phyloP scores from a whole-genome alignment of 441 rosid species.

The Kokia cookei region DNA sequence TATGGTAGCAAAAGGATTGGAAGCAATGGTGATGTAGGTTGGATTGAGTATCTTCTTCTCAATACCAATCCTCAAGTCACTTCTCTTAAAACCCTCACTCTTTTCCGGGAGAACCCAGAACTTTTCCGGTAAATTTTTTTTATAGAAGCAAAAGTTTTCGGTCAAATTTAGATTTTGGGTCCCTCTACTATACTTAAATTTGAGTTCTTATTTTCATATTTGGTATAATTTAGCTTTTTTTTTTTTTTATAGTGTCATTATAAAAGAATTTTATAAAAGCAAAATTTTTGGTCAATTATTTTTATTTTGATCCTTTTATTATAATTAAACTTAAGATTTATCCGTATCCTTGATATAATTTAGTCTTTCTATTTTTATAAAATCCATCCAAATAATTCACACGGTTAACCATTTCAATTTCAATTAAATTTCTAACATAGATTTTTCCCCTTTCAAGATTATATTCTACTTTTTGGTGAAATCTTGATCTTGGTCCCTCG shows the following conservation, averaged over 20 bases:
- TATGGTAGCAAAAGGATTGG: slow-evolving; percentile 77
- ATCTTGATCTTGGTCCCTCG: neutral
- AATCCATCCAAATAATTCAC: no score
- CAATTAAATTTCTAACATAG: no score
- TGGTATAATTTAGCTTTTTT: no score
- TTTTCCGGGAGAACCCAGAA: slow-evolving; percentile 29
- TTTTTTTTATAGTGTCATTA: no score
- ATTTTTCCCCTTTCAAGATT: no score
- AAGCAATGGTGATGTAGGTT: slow-evolving; percentile 66
- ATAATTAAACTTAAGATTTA: no score
- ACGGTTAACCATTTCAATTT: no score
- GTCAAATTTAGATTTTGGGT: neutral
- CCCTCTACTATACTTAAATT: neutral
- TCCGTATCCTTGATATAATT: no score
- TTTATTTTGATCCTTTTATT: no score
- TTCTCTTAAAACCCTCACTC: slow-evolving; percentile 26
- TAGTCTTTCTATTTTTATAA: no score
- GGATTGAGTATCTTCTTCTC: slow-evolving; percentile 78
- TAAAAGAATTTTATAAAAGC: no score
- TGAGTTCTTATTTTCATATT: neutral
- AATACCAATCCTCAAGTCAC: slow-evolving; percentile 29
- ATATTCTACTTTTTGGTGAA: slow-evolving; percentile 9
- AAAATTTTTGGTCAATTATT: no score
- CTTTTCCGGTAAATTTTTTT: slow-evolving; percentile 41
- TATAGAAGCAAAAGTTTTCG: neutral